Conservation (phyloP, 140 eudicot genomes). For the Cichorium intybus region DNA sequence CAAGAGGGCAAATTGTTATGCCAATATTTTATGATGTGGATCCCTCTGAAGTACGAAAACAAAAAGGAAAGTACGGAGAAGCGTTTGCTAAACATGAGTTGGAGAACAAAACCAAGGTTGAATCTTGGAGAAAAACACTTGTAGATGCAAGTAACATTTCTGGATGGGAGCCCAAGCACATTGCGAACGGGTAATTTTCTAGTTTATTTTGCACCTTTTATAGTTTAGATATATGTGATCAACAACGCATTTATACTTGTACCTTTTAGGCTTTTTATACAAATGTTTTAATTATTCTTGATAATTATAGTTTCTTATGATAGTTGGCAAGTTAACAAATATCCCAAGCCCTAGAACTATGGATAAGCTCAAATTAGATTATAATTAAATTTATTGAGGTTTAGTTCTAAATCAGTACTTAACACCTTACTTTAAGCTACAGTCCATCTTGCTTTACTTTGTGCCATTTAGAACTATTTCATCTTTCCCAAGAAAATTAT, state of each 20-base stretch:
- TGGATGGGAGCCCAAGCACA: constrained; percentile 13
- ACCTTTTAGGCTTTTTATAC: background rate
- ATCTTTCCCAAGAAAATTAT: too few relatives aligned
- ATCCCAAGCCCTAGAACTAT: too few relatives aligned
- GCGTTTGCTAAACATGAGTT: too few relatives aligned
- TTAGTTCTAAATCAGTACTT: too few relatives aligned
- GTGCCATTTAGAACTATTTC: too few relatives aligned
- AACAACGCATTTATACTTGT: background rate
- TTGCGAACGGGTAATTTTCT: constrained; percentile 7
- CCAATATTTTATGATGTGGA: constrained; percentile 17
- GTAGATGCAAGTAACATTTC: background rate
- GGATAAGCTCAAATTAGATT: too few relatives aligned
- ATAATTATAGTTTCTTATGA: too few relatives aligned
- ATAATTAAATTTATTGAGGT: too few relatives aligned
- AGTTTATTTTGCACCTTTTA: background rate
- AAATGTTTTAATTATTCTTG: background rate
- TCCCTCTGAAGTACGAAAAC: constrained; percentile 4
- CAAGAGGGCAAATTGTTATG: constrained; percentile 4
- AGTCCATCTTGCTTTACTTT: too few relatives aligned
- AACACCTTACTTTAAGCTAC: too few relatives aligned
- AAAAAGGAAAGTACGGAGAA: background rate
- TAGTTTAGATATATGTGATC: background rate
- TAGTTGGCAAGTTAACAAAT: too few relatives aligned
- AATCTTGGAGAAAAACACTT: constrained; percentile 14
- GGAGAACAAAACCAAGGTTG: too few relatives aligned